phyloP scores from a whole-genome alignment of 1,284 basidiomycete genomes.

The Xanthoconium separans region DNA sequence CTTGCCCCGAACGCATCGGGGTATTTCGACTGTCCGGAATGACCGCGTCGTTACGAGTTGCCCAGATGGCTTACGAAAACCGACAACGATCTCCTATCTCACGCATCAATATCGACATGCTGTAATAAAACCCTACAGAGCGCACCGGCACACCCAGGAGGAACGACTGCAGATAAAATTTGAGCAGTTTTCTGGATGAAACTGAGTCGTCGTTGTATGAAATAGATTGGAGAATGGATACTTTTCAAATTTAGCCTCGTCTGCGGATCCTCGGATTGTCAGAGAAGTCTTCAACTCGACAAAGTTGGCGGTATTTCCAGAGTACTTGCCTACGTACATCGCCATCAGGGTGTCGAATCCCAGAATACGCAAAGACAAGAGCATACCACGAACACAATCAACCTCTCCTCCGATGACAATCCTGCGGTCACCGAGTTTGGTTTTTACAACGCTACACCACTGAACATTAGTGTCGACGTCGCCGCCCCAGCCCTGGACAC shows the following conservation, averaged over 20 bases:
- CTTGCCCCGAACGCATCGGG: slow-evolving; percentile 73
- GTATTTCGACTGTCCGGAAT: slow-evolving; percentile 73
- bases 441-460: slow-evolving; percentile 94
- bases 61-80: slow-evolving; percentile 84
- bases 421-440: slow-evolving; percentile 79
- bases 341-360: background rate
- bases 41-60: slow-evolving; percentile 58
- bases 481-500: slow-evolving; percentile 69
- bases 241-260: slow-evolving; percentile 83
- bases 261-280: slow-evolving; percentile 65
- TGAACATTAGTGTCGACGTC: slow-evolving; percentile 94
- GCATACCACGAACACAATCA: slow-evolving; percentile 82
- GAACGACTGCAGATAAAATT: slow-evolving; percentile 96
- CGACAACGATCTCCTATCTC: slow-evolving; percentile 80
- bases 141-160: slow-evolving; percentile 86
- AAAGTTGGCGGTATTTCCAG: slow-evolving; percentile 60
- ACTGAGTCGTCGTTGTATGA: slow-evolving; percentile 2
- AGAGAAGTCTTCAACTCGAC: slow-evolving; percentile 95
- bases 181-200: slow-evolving; percentile 76
- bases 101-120: slow-evolving; percentile 1
- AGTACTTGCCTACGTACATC: slow-evolving; percentile 53
- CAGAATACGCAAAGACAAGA: background rate
- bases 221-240: slow-evolving; percentile 29
- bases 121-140: slow-evolving; percentile 8
- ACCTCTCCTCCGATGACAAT: slow-evolving; percentile 93